A percentile compares a stretch with the other conserved stretches of the same genome.
Evolutionary conservation across 2,329 filamentous ascomycete species (phyloP).

Genomic region (Aspergillus sp.): DNA sequence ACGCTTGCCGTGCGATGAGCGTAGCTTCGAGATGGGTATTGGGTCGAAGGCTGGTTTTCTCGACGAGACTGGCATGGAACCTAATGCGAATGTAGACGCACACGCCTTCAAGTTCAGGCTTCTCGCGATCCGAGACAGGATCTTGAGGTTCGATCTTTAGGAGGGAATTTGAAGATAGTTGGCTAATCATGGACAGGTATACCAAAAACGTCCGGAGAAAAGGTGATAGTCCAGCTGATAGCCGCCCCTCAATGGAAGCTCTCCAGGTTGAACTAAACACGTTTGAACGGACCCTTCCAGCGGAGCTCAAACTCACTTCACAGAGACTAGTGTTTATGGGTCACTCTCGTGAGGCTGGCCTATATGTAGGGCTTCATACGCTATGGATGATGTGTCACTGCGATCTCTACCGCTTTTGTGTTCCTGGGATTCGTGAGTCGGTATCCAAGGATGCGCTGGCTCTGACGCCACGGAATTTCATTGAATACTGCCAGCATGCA

Average conservation of each 20-base stretch:
- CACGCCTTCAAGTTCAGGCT: neutral
- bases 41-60: neutral
- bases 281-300: neutral
- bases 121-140: neutral
- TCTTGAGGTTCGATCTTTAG: neutral
- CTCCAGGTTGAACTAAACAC: neutral
- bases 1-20: slow-evolving; percentile 2
- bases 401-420: slow-evolving; percentile 4
- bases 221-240: neutral
- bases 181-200: neutral
- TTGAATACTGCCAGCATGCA: neutral
- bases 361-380: neutral
- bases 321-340: neutral
- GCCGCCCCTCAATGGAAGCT: neutral
- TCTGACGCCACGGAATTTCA: neutral
- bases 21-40: neutral
- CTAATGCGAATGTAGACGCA: neutral
- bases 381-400: slow-evolving; percentile 5
- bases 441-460: neutral
- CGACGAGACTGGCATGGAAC: neutral
- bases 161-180: neutral
- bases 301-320: neutral
- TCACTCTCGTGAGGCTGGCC: neutral
- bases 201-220: neutral
- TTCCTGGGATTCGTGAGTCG: slow-evolving; percentile 1